Evolutionary conservation across 2,329 filamentous ascomycete genomes (phyloP), one percentile per base, ranked within the genome.

Genomic region (Bisporella sp.): DNA sequence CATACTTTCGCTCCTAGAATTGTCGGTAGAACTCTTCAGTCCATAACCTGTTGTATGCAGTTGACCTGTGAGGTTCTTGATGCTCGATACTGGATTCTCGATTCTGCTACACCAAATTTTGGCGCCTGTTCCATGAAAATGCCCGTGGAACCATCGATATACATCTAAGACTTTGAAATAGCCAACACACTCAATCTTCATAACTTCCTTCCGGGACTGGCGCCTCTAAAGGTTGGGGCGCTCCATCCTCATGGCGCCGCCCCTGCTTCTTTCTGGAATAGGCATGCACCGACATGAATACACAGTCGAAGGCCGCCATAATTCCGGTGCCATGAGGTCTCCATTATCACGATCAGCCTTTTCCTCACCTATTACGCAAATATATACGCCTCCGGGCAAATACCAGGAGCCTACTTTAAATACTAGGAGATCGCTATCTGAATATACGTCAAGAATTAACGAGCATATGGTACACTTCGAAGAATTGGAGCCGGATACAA

Each of bases 241-340:
- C 48, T 52, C 46, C 50, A 45, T 49, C 59, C 59, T 57, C 54
- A 30, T 48, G 33, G 48, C 42, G 45, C 39, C 52, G 5, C 32
- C n/a, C 11, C 48, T 65, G 43, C 45, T 65, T 31, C 60, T 64
- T 47, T 61, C 58, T 5, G 63, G 57, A 39, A 57, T 60, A 40
- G 54, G 52, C 32, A 54, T 62, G 37, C 64, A 64, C 44, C 51
- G 53, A 5, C 62, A 64, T 54, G 63, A 64, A 47, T 65, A 55
- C 49, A 58, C 52, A 8, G 41, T 47, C 48, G 51, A 56, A 29
- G 31, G 44, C n/a, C 50, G 50, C 47, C 52, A 45, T 47, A 55
- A 51, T 49, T 46, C 51, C 35, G 41, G 52, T 29, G 51, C 57
- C 13, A 58, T 51, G 47, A 57, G 60, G 49, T 52, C 50, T 49